A percentile compares a stretch with the other conserved stretches of the same genome.
phyloP scores from a whole-genome alignment of 768 basidiomycete genomes.

The Lactarius deliciosus region DNA sequence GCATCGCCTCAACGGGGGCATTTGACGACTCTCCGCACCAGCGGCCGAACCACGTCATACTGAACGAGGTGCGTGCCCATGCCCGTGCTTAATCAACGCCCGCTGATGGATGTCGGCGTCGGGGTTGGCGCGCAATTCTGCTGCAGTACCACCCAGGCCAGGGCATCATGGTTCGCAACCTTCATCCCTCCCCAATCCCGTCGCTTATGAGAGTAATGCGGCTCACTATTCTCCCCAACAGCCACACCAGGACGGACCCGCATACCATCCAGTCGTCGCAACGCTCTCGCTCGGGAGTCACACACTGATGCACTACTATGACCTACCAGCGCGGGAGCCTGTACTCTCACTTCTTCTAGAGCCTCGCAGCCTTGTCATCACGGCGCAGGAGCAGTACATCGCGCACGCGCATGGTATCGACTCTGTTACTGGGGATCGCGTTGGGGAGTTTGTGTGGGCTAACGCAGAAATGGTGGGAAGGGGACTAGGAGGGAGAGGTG shows the following conservation, averaged over 20 bases:
- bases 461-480: constrained; percentile 57
- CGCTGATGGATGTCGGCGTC: neutral
- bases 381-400: constrained; percentile 65
- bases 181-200: constrained; percentile 13
- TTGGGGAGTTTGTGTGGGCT: constrained; percentile 42
- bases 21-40: constrained; percentile 65
- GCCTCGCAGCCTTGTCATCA: constrained; percentile 81
- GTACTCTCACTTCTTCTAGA: constrained; percentile 76
- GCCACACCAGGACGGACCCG: constrained; percentile 93
- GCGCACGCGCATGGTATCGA: constrained; percentile 82
- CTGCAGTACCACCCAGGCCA: constrained; percentile 79
- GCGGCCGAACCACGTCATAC: constrained; percentile 82
- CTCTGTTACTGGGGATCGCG: constrained; percentile 50
- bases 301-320: constrained; percentile 79
- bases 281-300: constrained; percentile 90
- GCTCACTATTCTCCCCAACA: constrained; percentile 36
- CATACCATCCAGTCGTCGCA: constrained; percentile 83
- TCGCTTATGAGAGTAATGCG: constrained; percentile 23
- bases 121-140: neutral
- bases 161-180: constrained; percentile 78
- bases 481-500: constrained; percentile 33
- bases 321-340: constrained; percentile 61
- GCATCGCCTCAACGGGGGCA: constrained; percentile 61
- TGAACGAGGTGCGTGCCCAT: constrained; percentile 66
- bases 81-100: neutral